These are phyloP conservation scores for Saposhnikovia divaricata DNA, from an alignment of 129 eudicot genomes.

Conservation along the genomic window DNA sequence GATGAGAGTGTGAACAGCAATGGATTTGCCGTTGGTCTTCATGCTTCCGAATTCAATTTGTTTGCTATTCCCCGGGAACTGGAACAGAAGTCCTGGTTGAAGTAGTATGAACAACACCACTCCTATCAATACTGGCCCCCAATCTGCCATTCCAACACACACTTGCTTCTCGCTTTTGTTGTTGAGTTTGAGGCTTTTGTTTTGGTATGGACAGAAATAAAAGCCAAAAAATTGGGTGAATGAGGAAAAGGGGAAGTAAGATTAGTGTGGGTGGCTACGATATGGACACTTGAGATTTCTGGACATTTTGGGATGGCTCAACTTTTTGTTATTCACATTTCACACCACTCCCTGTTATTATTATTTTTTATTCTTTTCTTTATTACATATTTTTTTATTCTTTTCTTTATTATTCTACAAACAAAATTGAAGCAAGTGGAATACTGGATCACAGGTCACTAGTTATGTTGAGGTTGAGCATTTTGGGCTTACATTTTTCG, in stretches of 20 bases:
- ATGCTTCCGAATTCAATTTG: slow-evolving; percentile 77
- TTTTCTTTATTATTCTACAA: too few species aligned
- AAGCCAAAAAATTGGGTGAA: background rate
- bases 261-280: background rate
- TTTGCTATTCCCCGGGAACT: slow-evolving; percentile 68
- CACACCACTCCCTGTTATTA: background rate
- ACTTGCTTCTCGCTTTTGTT: background rate
- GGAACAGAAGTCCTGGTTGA: slow-evolving; percentile 76
- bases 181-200: background rate
- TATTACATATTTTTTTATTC: too few species aligned
- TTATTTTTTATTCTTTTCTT: too few species aligned
- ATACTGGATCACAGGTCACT: too few species aligned
- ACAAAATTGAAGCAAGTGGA: too few species aligned
- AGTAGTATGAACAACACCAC: slow-evolving; percentile 70
- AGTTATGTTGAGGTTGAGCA: too few species aligned
- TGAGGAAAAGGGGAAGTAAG: background rate
- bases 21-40: slow-evolving; percentile 85
- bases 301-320: background rate
- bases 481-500: too few species aligned
- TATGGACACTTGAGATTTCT: background rate
- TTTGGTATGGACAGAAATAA: background rate
- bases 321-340: background rate
- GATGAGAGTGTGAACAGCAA: slow-evolving; percentile 70
- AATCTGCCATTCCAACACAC: slow-evolving; percentile 55
- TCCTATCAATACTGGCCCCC: slow-evolving; percentile 87